phyloP scores from a whole-genome alignment of 2,329 filamentous ascomycete species.

The Penicillium hesseltinei region DNA sequence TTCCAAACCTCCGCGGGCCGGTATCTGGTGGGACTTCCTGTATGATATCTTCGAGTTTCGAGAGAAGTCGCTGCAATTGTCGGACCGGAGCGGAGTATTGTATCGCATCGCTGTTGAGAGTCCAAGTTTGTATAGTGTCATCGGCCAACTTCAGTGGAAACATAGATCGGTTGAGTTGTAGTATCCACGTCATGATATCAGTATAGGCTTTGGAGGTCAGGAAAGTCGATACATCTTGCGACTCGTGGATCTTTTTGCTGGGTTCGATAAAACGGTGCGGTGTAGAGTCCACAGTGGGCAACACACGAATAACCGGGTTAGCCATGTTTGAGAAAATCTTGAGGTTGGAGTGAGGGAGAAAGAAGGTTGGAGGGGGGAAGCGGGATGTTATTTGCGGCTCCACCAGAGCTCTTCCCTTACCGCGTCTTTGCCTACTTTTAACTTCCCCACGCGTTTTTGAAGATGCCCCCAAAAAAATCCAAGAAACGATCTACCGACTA shows the following conservation, averaged over 20 bases:
- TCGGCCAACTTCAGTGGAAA: slow-evolving; percentile 62
- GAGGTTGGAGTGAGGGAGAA: background rate
- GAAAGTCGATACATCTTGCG: slow-evolving; percentile 76
- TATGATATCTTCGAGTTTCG: slow-evolving; percentile 64
- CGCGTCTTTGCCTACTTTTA: background rate
- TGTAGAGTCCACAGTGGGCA: slow-evolving; percentile 47
- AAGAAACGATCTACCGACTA: slow-evolving; percentile 5
- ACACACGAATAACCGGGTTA: slow-evolving; percentile 35
- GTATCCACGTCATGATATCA: slow-evolving; percentile 80
- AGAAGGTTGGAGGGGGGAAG: slow-evolving; percentile 14
- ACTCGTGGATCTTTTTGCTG: slow-evolving; percentile 78
- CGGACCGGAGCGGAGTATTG: slow-evolving; percentile 59
- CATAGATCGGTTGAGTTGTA: slow-evolving; percentile 86
- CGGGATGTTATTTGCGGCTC: slow-evolving; percentile 10
- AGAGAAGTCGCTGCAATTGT: slow-evolving; percentile 65
- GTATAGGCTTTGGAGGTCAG: slow-evolving; percentile 77
- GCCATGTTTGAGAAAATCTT: slow-evolving; percentile 17
- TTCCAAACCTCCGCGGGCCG: slow-evolving; percentile 87
- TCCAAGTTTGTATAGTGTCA: slow-evolving; percentile 51
- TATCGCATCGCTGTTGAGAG: slow-evolving; percentile 40
- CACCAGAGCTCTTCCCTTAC: slow-evolving; percentile 7
- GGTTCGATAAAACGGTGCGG: slow-evolving; percentile 65
- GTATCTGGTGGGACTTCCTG: slow-evolving; percentile 78
- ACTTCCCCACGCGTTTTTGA: slow-evolving; percentile 3
- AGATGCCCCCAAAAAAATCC: background rate